Percentiles rank a stretch among this genome's conserved stretches.
Conservation (phyloP, 2,329 filamentous ascomycete genomes). For the Raffaelea arxii region DNA sequence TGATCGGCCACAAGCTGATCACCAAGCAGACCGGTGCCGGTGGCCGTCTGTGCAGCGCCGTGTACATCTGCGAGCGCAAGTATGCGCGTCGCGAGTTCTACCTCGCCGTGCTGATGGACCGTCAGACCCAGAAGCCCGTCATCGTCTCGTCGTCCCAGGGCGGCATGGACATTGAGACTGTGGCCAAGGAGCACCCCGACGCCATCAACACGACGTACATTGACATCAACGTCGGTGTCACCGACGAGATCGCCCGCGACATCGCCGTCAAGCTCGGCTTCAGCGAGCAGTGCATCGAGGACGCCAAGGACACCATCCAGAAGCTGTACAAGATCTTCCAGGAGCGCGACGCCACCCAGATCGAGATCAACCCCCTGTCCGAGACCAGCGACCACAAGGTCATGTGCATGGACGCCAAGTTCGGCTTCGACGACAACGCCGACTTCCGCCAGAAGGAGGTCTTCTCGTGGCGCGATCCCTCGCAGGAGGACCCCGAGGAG, state of each 20-base stretch:
- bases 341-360: conserved; percentile 97
- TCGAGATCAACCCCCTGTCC: conserved; percentile 98
- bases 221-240: conserved; percentile 90
- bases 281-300: conserved; percentile 93
- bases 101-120: conserved; percentile 97
- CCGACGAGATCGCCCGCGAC: conserved; percentile 83
- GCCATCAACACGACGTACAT: conserved; percentile 92
- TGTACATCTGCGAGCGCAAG: conserved; percentile 99
- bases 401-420: conserved; percentile 98
- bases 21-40: conserved; percentile 97
- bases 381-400: conserved; percentile 98
- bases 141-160: conserved; percentile 97
- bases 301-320: conserved; percentile 93
- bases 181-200: conserved; percentile 94
- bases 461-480: conserved; percentile 86
- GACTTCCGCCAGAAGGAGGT: conserved; percentile 97
- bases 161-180: conserved; percentile 98
- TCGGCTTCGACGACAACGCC: conserved; percentile 97
- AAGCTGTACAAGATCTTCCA: conserved; percentile 98
- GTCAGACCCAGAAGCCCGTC: conserved; percentile 78
- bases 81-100: conserved; percentile 99
- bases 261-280: conserved; percentile 92
- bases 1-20: conserved; percentile 99
- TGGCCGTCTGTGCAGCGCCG: conserved; percentile 90
- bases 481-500: conserved; percentile 95